Base-by-base conservation (phyloP, 1,139 yeast genomes). In the Kodamaea plutei region DNA sequence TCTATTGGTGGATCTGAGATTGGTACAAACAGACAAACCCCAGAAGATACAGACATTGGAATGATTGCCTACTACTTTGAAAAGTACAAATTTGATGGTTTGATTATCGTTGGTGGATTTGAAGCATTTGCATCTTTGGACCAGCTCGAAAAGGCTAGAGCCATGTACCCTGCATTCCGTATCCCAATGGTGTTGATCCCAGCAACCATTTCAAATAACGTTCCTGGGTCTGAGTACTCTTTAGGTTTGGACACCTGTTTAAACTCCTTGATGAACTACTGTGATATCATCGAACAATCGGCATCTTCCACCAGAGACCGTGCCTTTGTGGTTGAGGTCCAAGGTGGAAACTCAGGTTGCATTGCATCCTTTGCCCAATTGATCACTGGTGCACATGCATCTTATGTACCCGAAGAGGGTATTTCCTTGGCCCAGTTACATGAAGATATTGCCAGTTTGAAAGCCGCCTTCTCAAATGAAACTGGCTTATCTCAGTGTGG, bases 191-290 rank as follows among this genome's bases (percentile, higher is more conserved):
- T 84, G 29, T 82, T 88, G 41, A 70, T 91, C 36, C 97, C 98
- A 11, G 95, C 97, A 11, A 91, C 97, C 6, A 84, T 91, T 42
- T 85, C 96, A n/a, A 91, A 91, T 59, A 91, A 91, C 50, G 97
- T 91, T 31, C 98, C 98, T 9, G 98, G 97, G 37, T 81, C 96
- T 3, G 96, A 91, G 60, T 88, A 87, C 59, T 87, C 96, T 1
- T 65, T 91, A 34, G 98, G 98, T 38, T 68, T 91, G 20, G 97
- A 91, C 52, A 91, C 98, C 6, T 89, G 97, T 64, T 68, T 91
- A 62, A 91, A 91, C 58, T 76, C 93, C 20, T 73, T 91, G 56
- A 88, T 88, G 52, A 74, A 80, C 36, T 91, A 91, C 65, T 89
- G 97, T 69, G 98, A 91, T 58, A 88, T 87, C 17, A 84, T 91